These are phyloP conservation scores for Colletotrichum noveboracense DNA, from an alignment of 2,329 filamentous ascomycete species.

Conservation along the genomic window DNA sequence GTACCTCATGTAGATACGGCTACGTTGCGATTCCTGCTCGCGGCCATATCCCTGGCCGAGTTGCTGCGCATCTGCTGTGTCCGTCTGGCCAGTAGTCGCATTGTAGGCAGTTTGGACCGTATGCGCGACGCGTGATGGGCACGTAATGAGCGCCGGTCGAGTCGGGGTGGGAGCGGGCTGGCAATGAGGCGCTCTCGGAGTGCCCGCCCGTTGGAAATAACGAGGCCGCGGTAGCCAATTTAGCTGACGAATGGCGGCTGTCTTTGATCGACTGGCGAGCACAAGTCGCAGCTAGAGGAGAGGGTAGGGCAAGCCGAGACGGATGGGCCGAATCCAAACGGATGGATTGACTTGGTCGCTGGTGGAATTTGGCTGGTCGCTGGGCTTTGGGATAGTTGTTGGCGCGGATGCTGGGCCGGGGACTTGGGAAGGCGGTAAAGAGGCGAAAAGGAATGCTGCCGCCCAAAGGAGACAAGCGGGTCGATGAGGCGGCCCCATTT, in stretches of 20 bases:
- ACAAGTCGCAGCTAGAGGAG: not conserved
- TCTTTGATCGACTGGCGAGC: not conserved
- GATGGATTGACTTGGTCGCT: not conserved
- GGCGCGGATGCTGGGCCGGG: not conserved
- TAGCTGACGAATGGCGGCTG: not conserved
- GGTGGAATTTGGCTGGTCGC: not conserved
- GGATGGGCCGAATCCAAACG: not conserved
- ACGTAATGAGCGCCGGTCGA: not conserved
- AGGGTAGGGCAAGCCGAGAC: not conserved
- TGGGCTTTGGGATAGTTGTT: not conserved
- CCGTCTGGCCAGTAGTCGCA: not conserved
- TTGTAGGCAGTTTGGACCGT: not conserved
- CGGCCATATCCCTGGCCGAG: not conserved
- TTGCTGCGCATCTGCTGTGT: not conserved
- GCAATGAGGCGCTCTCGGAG: not conserved
- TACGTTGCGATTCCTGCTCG: not conserved
- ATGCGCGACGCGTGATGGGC: not conserved
- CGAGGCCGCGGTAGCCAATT: not conserved
- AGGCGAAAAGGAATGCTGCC: not conserved
- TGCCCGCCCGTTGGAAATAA: slow-evolving; percentile 6
- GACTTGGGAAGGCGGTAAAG: not conserved
- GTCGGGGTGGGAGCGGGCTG: not conserved
- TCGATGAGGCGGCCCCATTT: not conserved
- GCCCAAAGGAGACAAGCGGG: not conserved
- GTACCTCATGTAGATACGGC: not conserved